Conservation (phyloP, 306 rosid genomes). For the Ziziphus jujuba region DNA sequence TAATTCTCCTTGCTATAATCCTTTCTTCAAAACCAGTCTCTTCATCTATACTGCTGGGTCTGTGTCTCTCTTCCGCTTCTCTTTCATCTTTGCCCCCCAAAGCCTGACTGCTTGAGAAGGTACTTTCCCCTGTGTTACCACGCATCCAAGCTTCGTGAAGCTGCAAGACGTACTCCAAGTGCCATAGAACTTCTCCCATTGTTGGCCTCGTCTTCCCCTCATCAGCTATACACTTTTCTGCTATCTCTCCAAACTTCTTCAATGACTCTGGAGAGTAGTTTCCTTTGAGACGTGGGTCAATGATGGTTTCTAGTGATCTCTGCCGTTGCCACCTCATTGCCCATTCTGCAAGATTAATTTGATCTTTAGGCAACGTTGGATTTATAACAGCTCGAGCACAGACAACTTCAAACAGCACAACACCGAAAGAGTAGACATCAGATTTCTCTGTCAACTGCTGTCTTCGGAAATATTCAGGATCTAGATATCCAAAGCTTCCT, state of each 20-base stretch:
- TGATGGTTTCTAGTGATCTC: constrained; percentile 59
- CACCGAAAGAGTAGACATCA: constrained; percentile 91
- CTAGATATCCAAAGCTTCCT: constrained; percentile 96
- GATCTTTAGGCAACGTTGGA: constrained; percentile 87
- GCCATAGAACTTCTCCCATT: constrained; percentile 96
- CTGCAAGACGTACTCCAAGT: constrained; percentile 83
- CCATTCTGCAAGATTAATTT: constrained; percentile 98
- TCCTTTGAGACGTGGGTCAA: constrained; percentile 60
- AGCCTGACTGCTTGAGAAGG: constrained; percentile 47
- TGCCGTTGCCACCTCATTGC: constrained; percentile 87
- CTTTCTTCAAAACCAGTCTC: constrained; percentile 32
- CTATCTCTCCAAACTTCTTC: constrained; percentile 77
- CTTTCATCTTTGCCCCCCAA: constrained; percentile 32
- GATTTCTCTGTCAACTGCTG: constrained; percentile 97
- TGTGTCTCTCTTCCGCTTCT: constrained; percentile 34
- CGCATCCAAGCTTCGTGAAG: constrained; percentile 88
- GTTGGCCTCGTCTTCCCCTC: constrained; percentile 87
- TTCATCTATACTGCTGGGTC: constrained; percentile 27
- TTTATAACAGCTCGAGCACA: constrained; percentile 95
- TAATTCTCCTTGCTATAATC: constrained; percentile 21
- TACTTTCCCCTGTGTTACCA: constrained; percentile 32
- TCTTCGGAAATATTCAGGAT: constrained; percentile 88
- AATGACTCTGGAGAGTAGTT: constrained; percentile 65
- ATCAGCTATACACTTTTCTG: constrained; percentile 90
- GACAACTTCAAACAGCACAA: constrained; percentile 79